Evolutionary conservation across 352 stramenopile genomes (phyloP).

Genomic region (Globisporangium carolinianum): DNA sequence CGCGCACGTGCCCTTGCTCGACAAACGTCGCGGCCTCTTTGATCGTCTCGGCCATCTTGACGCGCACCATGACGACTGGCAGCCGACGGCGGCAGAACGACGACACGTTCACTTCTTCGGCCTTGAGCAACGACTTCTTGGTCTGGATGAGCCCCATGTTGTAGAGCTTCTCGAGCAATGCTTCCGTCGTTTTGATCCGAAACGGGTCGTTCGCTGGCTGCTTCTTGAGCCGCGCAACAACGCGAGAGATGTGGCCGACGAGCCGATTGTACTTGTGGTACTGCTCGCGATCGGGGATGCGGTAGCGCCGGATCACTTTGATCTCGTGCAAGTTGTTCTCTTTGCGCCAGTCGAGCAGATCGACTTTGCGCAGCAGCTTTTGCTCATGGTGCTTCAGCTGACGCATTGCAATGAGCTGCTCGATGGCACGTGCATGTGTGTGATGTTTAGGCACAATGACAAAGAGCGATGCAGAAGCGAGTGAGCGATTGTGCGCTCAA

Average conservation of each 20-base stretch:
- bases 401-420: slow-evolving; percentile 45
- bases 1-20: slow-evolving; percentile 96
- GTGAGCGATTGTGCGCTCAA: not conserved
- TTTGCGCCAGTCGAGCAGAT: slow-evolving; percentile 98
- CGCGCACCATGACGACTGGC: slow-evolving; percentile 97
- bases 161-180: slow-evolving; percentile 97
- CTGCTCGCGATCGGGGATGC: slow-evolving; percentile 97
- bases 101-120: slow-evolving; percentile 95
- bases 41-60: slow-evolving; percentile 99
- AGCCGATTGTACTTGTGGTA: slow-evolving; percentile 99
- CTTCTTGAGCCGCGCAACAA: slow-evolving; percentile 95
- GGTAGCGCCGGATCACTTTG: slow-evolving; percentile 96
- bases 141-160: slow-evolving; percentile 96
- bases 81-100: slow-evolving; percentile 93
- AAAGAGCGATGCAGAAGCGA: not conserved
- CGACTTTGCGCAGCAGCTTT: slow-evolving; percentile 99
- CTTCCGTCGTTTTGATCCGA: slow-evolving; percentile 94
- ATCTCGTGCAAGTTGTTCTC: slow-evolving; percentile 98
- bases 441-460: not conserved
- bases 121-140: slow-evolving; percentile 95
- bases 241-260: slow-evolving; percentile 92
- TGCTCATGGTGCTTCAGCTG: slow-evolving; percentile 96
- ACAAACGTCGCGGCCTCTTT: slow-evolving; percentile 97
- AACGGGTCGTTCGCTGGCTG: slow-evolving; percentile 93
- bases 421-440: not conserved